Evolutionary conservation across 352 stramenopile species (phyloP).

Genomic region (Pythium pectinolyticum): DNA sequence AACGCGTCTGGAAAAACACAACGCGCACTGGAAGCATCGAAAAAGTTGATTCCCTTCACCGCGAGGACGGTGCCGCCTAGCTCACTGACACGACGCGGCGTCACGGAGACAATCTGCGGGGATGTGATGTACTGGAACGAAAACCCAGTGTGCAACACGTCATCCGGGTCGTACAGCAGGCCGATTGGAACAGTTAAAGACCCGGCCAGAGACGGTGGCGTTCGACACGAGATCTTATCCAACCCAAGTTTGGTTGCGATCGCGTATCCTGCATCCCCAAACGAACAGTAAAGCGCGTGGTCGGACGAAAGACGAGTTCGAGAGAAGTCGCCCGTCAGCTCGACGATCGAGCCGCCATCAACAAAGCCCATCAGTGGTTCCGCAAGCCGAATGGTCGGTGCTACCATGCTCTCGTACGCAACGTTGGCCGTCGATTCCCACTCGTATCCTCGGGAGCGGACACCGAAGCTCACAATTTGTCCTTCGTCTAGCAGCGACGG

Average conservation of each 20-base stretch:
- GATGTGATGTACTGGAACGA: constrained; percentile 13
- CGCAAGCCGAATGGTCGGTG: constrained; percentile 10
- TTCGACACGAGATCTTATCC: constrained; percentile 8
- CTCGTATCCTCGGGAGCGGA: constrained; percentile 6
- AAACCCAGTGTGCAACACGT: constrained; percentile 8
- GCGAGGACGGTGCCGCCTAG: constrained; percentile 6
- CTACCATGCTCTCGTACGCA: constrained; percentile 10
- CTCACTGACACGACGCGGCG: constrained; percentile 17
- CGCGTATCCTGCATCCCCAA: constrained; percentile 18
- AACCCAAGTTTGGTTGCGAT: not conserved
- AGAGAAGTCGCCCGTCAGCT: constrained; percentile 14
- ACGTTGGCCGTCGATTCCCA: constrained; percentile 19
- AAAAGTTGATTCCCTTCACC: constrained; percentile 15
- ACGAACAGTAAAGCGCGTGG: constrained; percentile 19
- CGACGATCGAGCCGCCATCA: constrained; percentile 24
- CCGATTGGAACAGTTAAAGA: constrained; percentile 5
- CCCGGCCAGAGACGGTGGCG: constrained; percentile 7
- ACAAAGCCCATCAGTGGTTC: constrained; percentile 18
- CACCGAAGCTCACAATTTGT: not conserved
- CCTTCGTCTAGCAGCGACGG: constrained; percentile 2
- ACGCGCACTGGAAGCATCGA: constrained; percentile 4
- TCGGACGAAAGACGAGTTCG: not conserved
- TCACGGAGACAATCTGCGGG: constrained; percentile 15
- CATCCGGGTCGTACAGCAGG: constrained; percentile 10
- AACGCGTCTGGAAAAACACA: constrained; percentile 17